Evolutionary conservation across 495 filamentous ascomycete species (phyloP).

Genomic region (Xylaria acuta): DNA sequence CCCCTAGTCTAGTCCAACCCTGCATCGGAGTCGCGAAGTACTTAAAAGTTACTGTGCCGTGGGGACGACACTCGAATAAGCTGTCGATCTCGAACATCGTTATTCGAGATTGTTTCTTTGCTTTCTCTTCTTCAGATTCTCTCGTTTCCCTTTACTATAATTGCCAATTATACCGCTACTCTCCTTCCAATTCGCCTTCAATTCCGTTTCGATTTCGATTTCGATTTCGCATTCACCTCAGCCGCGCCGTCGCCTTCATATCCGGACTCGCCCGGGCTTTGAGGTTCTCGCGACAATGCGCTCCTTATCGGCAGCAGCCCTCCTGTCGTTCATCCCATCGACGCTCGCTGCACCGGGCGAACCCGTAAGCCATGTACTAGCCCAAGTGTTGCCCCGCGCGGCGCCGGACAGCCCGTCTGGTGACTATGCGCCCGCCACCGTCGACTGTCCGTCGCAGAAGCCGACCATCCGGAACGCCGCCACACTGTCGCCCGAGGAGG

Average conservation of each 20-base stretch:
- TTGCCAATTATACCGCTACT: background rate
- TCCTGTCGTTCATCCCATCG: conserved; percentile 31
- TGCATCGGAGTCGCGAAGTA: background rate
- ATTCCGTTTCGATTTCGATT: background rate
- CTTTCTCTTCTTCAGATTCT: background rate
- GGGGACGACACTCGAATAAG: background rate
- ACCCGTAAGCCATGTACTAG: conserved; percentile 10
- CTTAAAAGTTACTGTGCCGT: conserved; percentile 10
- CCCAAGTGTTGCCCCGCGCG: conserved; percentile 43
- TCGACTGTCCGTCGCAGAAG: conserved; percentile 56
- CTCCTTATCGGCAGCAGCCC: conserved; percentile 11
- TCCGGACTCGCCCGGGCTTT: background rate
- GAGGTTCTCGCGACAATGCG: conserved; percentile 17
- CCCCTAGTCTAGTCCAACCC: background rate
- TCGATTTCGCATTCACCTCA: background rate
- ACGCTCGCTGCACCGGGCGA: conserved; percentile 31
- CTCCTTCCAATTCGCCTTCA: background rate
- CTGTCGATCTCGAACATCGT: background rate
- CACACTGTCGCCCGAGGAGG: conserved; percentile 69
- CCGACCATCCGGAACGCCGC: conserved; percentile 60
- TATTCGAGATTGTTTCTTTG: background rate
- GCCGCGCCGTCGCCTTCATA: conserved; percentile 18
- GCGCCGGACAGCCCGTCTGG: conserved; percentile 62
- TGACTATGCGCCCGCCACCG: conserved; percentile 60
- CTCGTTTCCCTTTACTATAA: background rate